Percentiles rank a stretch among this genome's conserved stretches.
Conservation (phyloP, 257 asterid species). For the Haberlea rhodopensis region DNA sequence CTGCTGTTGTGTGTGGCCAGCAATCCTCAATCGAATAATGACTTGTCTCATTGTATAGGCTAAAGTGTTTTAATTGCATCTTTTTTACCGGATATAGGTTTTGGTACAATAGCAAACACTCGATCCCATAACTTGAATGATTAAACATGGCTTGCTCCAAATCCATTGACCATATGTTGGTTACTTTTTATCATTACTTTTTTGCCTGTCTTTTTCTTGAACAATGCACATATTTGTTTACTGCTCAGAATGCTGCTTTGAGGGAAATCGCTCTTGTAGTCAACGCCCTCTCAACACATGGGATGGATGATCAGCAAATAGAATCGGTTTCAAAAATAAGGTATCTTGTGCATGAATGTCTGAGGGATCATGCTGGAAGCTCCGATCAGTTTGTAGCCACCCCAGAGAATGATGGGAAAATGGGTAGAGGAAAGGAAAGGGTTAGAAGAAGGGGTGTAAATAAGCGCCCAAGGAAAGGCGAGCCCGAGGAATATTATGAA, state of each 20-base stretch:
- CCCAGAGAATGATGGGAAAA: conserved; percentile 58
- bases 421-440: conserved; percentile 72
- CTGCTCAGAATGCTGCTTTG: conserved; percentile 63
- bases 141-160: background rate
- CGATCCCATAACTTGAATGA: background rate
- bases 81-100: background rate
- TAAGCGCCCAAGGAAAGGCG: conserved; percentile 80
- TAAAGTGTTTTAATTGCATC: background rate
- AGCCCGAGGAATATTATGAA: conserved; percentile 34
- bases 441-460: conserved; percentile 70
- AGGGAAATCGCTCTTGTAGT: conserved; percentile 76
- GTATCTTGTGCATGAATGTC: conserved; percentile 65
- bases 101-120: background rate
- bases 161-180: background rate
- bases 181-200: background rate
- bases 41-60: background rate
- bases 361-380: conserved; percentile 65
- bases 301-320: conserved; percentile 84
- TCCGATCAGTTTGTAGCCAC: conserved; percentile 33
- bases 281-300: conserved; percentile 70
- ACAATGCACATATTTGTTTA: conserved; percentile 23
- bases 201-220: too few relatives aligned
- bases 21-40: background rate
- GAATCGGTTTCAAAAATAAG: conserved; percentile 66
- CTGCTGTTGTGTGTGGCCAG: background rate